A percentile compares a stretch with the other conserved stretches of the same genome.
phyloP scores from a whole-genome alignment of 2,329 filamentous ascomycete species.

The Ophiocordyceps camponoti-floridani region DNA sequence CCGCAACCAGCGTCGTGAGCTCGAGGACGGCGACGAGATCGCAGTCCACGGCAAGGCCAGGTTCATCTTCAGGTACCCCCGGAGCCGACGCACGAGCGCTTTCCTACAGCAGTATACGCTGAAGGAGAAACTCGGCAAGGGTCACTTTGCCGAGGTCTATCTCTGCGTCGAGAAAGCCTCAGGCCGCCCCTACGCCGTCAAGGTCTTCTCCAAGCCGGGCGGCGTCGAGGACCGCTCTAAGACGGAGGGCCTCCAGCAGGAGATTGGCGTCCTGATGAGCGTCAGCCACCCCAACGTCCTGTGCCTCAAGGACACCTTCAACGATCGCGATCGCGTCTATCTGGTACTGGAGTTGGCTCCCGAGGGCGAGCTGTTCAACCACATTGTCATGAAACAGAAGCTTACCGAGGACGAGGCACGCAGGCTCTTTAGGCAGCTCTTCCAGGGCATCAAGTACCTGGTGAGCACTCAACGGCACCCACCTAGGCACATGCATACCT shows the following conservation, averaged over 20 bases:
- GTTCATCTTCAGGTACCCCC: conserved; percentile 85
- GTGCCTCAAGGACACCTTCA: conserved; percentile 87
- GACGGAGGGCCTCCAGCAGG: conserved; percentile 75
- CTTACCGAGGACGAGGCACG: conserved; percentile 69
- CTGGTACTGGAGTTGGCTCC: conserved; percentile 78
- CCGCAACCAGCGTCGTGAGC: conserved; percentile 75
- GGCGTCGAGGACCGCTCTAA: conserved; percentile 72
- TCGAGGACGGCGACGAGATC: conserved; percentile 82
- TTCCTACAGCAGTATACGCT: conserved; percentile 80
- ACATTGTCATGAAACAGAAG: conserved; percentile 81
- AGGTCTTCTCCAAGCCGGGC: conserved; percentile 76
- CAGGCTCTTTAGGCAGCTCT: conserved; percentile 77
- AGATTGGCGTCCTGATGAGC: conserved; percentile 93
- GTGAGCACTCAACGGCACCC: conserved; percentile 28
- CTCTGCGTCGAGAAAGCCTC: conserved; percentile 73
- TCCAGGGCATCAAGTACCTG: conserved; percentile 87
- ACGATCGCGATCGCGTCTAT: conserved; percentile 80
- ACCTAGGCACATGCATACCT: not conserved
- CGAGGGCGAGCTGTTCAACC: conserved; percentile 91
- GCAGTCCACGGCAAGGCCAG: conserved; percentile 69
- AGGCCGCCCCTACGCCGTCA: conserved; percentile 75
- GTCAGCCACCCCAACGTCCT: conserved; percentile 87
- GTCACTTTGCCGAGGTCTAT: conserved; percentile 89
- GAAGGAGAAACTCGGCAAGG: conserved; percentile 75
- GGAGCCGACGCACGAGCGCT: conserved; percentile 50